These are phyloP conservation scores for Colletotrichum tamarilloi DNA, from an alignment of 2,329 filamentous ascomycete genomes.

Conservation along the genomic window DNA sequence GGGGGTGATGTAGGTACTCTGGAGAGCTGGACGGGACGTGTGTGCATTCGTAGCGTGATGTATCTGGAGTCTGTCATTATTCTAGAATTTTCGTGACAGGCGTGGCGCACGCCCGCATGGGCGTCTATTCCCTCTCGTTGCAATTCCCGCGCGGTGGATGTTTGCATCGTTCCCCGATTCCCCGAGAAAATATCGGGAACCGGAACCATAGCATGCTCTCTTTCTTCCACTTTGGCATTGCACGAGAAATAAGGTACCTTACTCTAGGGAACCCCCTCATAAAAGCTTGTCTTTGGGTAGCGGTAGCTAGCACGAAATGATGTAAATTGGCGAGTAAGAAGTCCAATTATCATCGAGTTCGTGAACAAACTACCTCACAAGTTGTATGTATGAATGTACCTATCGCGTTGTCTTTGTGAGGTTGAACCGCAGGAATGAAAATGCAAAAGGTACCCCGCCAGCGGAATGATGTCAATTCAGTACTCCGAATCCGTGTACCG, in stretches of 20 bases:
- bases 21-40: not conserved
- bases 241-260: not conserved
- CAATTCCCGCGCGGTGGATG: not conserved
- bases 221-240: too few species aligned
- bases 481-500: too few species aligned
- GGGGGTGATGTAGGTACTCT: too few species aligned
- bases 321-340: not conserved
- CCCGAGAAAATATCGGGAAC: not conserved
- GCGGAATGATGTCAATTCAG: constrained; percentile 12
- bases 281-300: not conserved
- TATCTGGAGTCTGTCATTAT: not conserved
- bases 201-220: not conserved
- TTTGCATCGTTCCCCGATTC: not conserved
- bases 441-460: constrained; percentile 8
- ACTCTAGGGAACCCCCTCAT: not conserved
- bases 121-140: too few species aligned
- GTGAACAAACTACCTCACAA: too few species aligned
- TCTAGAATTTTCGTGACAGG: constrained; percentile 24
- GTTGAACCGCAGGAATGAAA: not conserved
- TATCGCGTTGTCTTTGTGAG: not conserved
- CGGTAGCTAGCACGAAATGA: not conserved
- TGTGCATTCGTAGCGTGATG: not conserved
- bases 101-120: not conserved
- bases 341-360: not conserved
- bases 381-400: too few species aligned